Base-by-base conservation (phyloP, 169 alveolate genomes). In the Plasmodium vinckei region DNA sequence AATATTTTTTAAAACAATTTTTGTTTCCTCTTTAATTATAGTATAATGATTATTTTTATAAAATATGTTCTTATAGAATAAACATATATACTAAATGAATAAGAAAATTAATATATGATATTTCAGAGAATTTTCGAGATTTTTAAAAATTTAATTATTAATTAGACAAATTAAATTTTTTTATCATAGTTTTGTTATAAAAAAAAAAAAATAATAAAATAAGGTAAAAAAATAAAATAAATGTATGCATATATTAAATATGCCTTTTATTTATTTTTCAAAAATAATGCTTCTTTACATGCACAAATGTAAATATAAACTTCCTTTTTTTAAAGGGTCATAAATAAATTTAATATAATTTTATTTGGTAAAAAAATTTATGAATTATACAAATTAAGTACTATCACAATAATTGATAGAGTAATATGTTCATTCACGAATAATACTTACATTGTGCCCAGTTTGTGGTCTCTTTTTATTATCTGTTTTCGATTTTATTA, bases 81-180 rank as follows among this genome's bases (percentile, higher is more conserved):
- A 33, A 33, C 42, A 33, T 33, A 33, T 33, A 33, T 33, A 33
- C 42, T 33, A 7, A 33, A 33, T 7, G 42, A 33, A 33, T 33
- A 33, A 33, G 7, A 33, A 33, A 33, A 33, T 33, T 33, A 4
- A 33, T 33, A 33, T 33, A 33, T 33, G 7, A 5, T 4, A 33
- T 33, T 33, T 33, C 42, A 33, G 4, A 51, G 42, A 59, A 72
- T 57, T 71, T 71, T 72, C 72, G 56, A 72, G 44, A 72, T 72
- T 12, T 72, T 72, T 27, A 72, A 72, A 72, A 57, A 57, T 57
- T 57, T 57, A 72, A 72, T 64, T 71, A 59, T 72, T 71, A 71
- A 72, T 72, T 56, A 72, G 87, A 72, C 87, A 72, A 72, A 72
- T 70, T 72, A 57, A 72, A 57, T 54, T 72, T 72, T 72, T 72